Base-by-base conservation (phyloP, 176 grass and related monocot genomes). In the Poa pratensis region DNA sequence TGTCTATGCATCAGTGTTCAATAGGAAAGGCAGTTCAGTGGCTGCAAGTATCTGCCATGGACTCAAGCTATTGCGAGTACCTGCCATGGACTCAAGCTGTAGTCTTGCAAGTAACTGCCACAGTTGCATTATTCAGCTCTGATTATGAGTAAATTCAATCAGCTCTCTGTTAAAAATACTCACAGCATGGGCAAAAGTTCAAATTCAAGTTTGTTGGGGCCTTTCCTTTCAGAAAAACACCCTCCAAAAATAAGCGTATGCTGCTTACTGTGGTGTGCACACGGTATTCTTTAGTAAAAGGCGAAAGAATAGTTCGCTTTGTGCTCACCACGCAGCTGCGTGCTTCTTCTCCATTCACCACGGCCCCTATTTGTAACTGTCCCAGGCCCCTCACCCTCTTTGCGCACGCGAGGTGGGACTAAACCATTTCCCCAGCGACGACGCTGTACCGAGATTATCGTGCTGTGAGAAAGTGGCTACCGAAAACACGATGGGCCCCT, bases 201-300 rank as follows among this genome's bases (percentile, higher is more conserved):
- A 0, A 28, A 46, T 73, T 14, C 9, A 12, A 14, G 43, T 1
- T 66, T 83, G 81, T 17, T 48, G 54, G 69, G 39, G 18, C 6
- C 37, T 20, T 46, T 20, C 3, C 40, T 9, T 6, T 8, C 7
- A 43, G 8, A 43, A 32, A 49, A 15, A 22, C 52, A 14, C 69
- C 81, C 39, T 62, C 6, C 9, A 74, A 83, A 83, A 73, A 73
- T 60, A 12, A 69, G 22, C 28, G 66, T 75, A 90, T 80, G 69
- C 40, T 81, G 69, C 69, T 76, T 13, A 6, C 0, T 76, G 55
- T 88, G 30, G 5, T 54, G 75, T 8, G 73, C 90, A 86, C 88
- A 93, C 76, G 88, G 77, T 93, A 92, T 95, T 89, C 76, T 85
- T 92, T 91, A 91, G 86, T 89, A 89, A 91, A 93, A 89, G 86